These are phyloP conservation scores for Solanum hybrid DNA, from an alignment of 305 asterid species.

Conservation along the genomic window DNA sequence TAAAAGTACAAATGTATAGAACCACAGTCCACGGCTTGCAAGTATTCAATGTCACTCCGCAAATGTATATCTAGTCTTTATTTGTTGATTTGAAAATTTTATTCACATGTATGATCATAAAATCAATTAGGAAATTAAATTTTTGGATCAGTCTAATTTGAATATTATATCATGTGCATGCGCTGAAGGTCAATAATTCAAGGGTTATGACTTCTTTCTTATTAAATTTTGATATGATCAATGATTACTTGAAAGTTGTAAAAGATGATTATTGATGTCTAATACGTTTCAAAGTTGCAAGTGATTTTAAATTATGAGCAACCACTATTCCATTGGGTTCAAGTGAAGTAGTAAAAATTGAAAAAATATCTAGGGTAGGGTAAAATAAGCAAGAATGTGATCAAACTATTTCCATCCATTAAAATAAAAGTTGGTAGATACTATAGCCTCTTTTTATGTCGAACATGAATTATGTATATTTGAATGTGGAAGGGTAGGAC, in stretches of 20 bases:
- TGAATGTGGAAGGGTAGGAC: background rate
- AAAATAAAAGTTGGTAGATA: background rate
- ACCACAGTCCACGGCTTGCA: background rate
- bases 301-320: background rate
- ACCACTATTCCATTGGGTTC: background rate
- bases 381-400: background rate
- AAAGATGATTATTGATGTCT: background rate
- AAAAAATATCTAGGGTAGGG: background rate
- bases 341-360: background rate
- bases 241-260: background rate
- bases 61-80: background rate
- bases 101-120: background rate
- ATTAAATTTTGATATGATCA: background rate
- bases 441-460: background rate
- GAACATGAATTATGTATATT: background rate
- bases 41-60: background rate
- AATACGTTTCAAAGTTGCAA: background rate
- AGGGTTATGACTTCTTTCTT: background rate
- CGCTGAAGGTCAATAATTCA: background rate
- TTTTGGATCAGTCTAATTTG: background rate
- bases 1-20: background rate
- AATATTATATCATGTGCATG: background rate
- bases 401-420: background rate
- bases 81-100: background rate
- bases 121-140: background rate